A percentile compares a stretch with the other conserved stretches of the same genome.
These are phyloP conservation scores for Cyberlindnera nakhonratchasimensis DNA, from an alignment of 805 yeast genomes.

Conservation along the genomic window DNA sequence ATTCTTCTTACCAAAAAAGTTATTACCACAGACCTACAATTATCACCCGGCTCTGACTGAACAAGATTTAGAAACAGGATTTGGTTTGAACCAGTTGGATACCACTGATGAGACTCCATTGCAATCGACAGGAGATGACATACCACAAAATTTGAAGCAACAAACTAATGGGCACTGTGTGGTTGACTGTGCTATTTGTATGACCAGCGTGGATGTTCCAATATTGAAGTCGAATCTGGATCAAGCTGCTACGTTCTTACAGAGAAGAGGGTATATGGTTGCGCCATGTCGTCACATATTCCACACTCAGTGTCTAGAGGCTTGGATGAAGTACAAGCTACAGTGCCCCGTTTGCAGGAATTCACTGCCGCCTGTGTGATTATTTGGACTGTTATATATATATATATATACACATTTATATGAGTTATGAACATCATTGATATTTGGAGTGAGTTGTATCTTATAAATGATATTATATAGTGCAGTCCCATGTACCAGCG, in stretches of 20 bases:
- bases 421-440: too few species aligned
- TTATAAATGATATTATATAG: too few species aligned
- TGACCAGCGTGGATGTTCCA: constrained; percentile 70
- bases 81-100: constrained; percentile 44
- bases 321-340: constrained; percentile 89
- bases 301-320: constrained; percentile 84
- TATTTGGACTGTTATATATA: too few species aligned
- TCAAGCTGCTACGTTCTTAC: constrained; percentile 22
- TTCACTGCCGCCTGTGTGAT: constrained; percentile 76
- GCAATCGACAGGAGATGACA: constrained; percentile 19
- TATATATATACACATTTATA: not conserved
- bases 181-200: constrained; percentile 86
- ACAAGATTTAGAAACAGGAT: constrained; percentile 60
- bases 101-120: constrained; percentile 17
- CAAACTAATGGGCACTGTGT: constrained; percentile 40
- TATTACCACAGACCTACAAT: constrained; percentile 78
- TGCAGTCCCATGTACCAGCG: too few species aligned
- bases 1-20: constrained; percentile 72
- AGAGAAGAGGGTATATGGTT: constrained; percentile 58
- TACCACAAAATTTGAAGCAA: constrained; percentile 30
- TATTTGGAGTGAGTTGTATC: too few species aligned
- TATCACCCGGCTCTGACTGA: constrained; percentile 68
- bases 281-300: constrained; percentile 92
- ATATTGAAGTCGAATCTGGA: constrained; percentile 31
- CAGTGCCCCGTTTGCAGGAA: constrained; percentile 94